Percentiles rank a stretch among this genome's conserved stretches.
These are phyloP conservation scores for Batrachochytrium dendrobatidis DNA, from an alignment of 371 early-diverging fungal species.

Conservation along the genomic window DNA sequence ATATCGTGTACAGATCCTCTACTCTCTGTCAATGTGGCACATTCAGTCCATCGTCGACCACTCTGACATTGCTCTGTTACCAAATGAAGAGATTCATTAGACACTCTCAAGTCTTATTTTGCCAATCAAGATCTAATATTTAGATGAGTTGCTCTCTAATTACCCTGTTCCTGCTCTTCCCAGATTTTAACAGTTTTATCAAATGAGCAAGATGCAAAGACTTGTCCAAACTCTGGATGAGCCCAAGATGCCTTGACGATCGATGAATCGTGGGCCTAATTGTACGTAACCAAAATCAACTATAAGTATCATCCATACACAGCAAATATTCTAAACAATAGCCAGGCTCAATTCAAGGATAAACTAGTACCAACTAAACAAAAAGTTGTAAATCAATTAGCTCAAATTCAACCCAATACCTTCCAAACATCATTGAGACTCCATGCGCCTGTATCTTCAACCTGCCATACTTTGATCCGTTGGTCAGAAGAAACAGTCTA, in stretches of 20 bases:
- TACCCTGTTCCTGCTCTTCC: slow-evolving; percentile 78
- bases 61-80: slow-evolving; percentile 21
- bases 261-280: slow-evolving; percentile 76
- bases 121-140: no score
- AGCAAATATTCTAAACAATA: no score
- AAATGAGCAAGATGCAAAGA: slow-evolving; percentile 86
- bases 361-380: no score
- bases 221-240: slow-evolving; percentile 88
- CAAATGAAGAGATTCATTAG: not conserved
- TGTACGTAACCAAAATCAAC: not conserved
- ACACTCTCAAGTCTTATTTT: no score
- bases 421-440: slow-evolving; percentile 78
- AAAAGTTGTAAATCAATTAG: not conserved
- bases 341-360: no score
- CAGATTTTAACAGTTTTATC: slow-evolving; percentile 85
- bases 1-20: slow-evolving; percentile 76
- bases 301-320: not conserved
- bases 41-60: slow-evolving; percentile 60
- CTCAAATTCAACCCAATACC: slow-evolving; percentile 25
- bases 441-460: slow-evolving; percentile 61
- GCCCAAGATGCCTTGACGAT: slow-evolving; percentile 83
- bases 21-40: slow-evolving; percentile 62
- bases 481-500: slow-evolving; percentile 87
- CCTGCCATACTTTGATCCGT: slow-evolving; percentile 85
- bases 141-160: no score